Evolutionary conservation across 2,329 filamentous ascomycete species (phyloP), one percentile per base, ranked within the genome.

Genomic region (Trichophyton simii): DNA sequence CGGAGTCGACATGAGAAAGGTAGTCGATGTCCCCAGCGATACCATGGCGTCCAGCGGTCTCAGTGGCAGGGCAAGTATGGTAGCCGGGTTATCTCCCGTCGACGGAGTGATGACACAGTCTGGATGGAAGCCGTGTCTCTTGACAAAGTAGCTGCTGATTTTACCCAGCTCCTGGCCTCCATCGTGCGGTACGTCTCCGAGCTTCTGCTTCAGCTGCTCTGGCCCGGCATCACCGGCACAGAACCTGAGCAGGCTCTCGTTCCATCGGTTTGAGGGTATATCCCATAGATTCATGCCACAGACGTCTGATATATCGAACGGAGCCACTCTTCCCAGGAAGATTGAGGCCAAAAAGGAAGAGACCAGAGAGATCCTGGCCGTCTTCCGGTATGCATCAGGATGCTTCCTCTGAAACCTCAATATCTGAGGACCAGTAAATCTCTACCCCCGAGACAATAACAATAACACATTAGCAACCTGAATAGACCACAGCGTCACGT

Each of bases 261-360:
- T 85, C 85, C 90, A 97, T 20, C 75, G 72, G 66, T 88, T 84
- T 20, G 81, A 79, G 65, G 84, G 79, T 66, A 97, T 91, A 69
- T 97, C 90, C 90, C 91, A 97, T 5, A 99, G 79, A 72, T 97
- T 96, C 87, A 96, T 96, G 60, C 94, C 94, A 69, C 91, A 95
- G 25, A 92, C 91, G 75, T 99, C 94, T 69, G 88, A 87, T 67
- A 96, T 91, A 72, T 99, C 94, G 67, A 96, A 87, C 0, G 91
- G 90, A 0, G 94, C 92, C 65, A 96, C 82, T 65, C 80, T 78
- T 61, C 94, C 94, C 13, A 96, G 81, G 72, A 99, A 88, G 15
- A 97, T 74, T 0, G 92, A 96, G 1, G 92, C 91, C 59, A 97
- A 81, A 79, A 96, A 99, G 0, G 92, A 96, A 0, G 92, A 97